A percentile compares a stretch with the other conserved stretches of the same genome.
Conservation (phyloP, 768 basidiomycete genomes). For the Boletus barrowsii region DNA sequence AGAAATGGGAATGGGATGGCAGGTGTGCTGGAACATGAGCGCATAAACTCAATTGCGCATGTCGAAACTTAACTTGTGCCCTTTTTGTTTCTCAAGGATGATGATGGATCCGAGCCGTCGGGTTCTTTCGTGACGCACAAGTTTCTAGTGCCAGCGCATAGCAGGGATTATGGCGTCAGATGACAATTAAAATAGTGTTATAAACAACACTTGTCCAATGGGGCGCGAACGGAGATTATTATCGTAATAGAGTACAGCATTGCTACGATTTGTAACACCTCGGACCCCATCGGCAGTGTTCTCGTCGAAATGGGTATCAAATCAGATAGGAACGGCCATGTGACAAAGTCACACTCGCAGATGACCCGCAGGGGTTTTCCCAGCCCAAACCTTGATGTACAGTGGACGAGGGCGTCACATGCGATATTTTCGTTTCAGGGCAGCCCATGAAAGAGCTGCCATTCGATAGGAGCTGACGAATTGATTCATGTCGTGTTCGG, state of each 20-base stretch:
- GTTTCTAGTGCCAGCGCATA: background rate
- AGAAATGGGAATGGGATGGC: slow-evolving; percentile 9
- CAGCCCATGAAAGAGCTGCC: slow-evolving; percentile 71
- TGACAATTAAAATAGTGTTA: slow-evolving; percentile 6
- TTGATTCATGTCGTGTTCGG: slow-evolving; percentile 79
- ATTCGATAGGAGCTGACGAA: slow-evolving; percentile 60
- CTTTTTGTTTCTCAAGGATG: background rate
- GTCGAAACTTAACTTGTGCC: slow-evolving; percentile 8
- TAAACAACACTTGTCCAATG: background rate
- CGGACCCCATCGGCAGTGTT: slow-evolving; percentile 14
- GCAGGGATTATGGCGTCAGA: background rate
- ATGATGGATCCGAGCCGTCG: slow-evolving; percentile 14
- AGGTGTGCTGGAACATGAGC: background rate
- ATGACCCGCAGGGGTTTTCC: background rate
- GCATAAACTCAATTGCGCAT: slow-evolving; percentile 7
- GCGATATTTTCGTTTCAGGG: slow-evolving; percentile 73
- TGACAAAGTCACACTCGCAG: slow-evolving; percentile 1
- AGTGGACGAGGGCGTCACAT: slow-evolving; percentile 33
- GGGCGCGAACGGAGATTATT: background rate
- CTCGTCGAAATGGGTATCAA: slow-evolving; percentile 19
- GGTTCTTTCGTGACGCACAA: background rate
- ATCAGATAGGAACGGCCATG: slow-evolving; percentile 28
- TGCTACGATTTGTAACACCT: slow-evolving; percentile 16
- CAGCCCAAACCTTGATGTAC: background rate
- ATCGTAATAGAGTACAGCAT: slow-evolving; percentile 21